Conservation (phyloP, 2,329 filamentous ascomycete genomes). For the Parafenestella ontariensis region DNA sequence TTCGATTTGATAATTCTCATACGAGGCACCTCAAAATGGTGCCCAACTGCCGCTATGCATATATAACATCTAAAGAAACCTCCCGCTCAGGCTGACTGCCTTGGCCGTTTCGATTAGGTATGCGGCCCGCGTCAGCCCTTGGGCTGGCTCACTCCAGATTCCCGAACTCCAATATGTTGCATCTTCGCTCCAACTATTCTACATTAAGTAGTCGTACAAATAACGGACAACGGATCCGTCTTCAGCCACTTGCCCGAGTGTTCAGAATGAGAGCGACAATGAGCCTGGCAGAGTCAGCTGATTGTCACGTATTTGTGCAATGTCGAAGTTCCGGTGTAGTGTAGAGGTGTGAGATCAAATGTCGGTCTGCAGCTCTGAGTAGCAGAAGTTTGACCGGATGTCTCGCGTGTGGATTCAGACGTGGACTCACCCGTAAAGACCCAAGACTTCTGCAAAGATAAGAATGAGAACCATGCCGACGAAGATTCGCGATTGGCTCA, state of each 20-base stretch:
- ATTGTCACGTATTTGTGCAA: background rate
- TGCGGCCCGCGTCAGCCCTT: conserved; percentile 10
- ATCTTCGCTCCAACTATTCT: conserved; percentile 27
- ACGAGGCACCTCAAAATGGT: conserved; percentile 6
- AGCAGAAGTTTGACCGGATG: background rate
- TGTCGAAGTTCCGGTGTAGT: background rate
- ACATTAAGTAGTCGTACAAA: conserved; percentile 42
- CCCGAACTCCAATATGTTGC: conserved; percentile 32
- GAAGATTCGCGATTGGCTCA: conserved; percentile 94
- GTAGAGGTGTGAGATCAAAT: background rate
- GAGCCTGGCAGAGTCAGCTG: conserved; percentile 62
- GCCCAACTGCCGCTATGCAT: conserved; percentile 15
- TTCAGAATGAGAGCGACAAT: conserved; percentile 95
- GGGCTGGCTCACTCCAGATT: background rate
- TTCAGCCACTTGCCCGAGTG: conserved; percentile 74
- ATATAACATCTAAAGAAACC: conserved; percentile 5
- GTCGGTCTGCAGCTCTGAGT: background rate
- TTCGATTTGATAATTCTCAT: conserved; percentile 2
- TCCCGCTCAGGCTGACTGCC: conserved; percentile 4
- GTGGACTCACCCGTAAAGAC: conserved; percentile 83
- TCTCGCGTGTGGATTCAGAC: background rate
- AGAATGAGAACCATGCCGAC: conserved; percentile 98
- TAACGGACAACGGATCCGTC: conserved; percentile 1
- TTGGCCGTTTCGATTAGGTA: conserved; percentile 8
- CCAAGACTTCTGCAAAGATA: conserved; percentile 97